Conservation (phyloP, 2,329 filamentous ascomycete genomes). For the Clarireedia paspali region DNA sequence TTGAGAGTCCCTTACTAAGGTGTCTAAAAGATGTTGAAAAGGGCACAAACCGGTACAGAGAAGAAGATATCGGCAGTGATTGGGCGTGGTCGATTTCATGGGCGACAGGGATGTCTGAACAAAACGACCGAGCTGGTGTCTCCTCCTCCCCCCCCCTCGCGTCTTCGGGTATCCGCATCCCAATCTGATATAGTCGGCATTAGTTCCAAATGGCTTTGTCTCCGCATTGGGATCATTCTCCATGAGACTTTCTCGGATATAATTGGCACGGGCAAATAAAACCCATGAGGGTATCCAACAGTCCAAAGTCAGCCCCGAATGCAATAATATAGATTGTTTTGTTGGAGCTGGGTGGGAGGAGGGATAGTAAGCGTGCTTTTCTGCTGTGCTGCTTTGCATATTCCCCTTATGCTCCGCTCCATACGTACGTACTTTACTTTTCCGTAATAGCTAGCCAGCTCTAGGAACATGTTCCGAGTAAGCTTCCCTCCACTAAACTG, state of each 20-base stretch:
- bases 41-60: no score
- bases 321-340: not conserved
- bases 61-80: no score
- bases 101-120: no score
- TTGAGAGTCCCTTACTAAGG: no score
- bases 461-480: not conserved
- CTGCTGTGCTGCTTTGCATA: no score
- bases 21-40: no score
- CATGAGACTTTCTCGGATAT: not conserved
- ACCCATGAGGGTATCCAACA: not conserved
- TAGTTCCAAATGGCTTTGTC: not conserved
- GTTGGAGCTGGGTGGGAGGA: not conserved
- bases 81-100: no score
- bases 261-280: not conserved
- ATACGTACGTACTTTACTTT: not conserved
- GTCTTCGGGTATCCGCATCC: not conserved
- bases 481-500: not conserved
- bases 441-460: not conserved
- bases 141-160: not conserved
- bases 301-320: not conserved
- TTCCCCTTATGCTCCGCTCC: no score
- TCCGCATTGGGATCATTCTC: not conserved
- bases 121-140: not conserved
- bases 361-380: not conserved
- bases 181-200: not conserved